phyloP scores from a whole-genome alignment of 2,329 filamentous ascomycete genomes.

The Clonostachys sp. region DNA sequence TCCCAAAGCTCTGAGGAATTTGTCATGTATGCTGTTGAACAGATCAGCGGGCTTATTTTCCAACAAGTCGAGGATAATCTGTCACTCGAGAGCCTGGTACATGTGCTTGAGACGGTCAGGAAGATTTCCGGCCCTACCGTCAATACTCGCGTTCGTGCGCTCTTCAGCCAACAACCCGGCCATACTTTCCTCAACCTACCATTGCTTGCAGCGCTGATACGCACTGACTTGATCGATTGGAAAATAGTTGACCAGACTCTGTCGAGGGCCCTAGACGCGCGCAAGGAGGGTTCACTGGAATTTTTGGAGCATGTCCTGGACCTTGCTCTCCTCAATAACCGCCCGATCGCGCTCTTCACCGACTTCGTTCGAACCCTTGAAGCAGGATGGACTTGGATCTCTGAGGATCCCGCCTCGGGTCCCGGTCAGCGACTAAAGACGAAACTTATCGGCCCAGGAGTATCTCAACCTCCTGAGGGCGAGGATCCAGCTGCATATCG shows the following conservation, averaged over 20 bases:
- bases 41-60: slow-evolving; percentile 54
- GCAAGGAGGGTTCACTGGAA: slow-evolving; percentile 68
- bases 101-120: slow-evolving; percentile 55
- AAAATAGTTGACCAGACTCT: slow-evolving; percentile 65
- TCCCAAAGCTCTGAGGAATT: slow-evolving; percentile 58
- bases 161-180: slow-evolving; percentile 53
- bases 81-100: slow-evolving; percentile 56
- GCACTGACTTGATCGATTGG: slow-evolving; percentile 59
- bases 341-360: slow-evolving; percentile 72
- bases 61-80: slow-evolving; percentile 48
- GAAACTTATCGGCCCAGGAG: slow-evolving; percentile 42
- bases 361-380: slow-evolving; percentile 84
- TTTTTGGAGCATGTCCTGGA: slow-evolving; percentile 79
- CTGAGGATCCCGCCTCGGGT: slow-evolving; percentile 61
- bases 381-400: slow-evolving; percentile 75
- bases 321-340: slow-evolving; percentile 71
- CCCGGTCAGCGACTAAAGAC: slow-evolving; percentile 68
- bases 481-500: slow-evolving; percentile 46
- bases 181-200: slow-evolving; percentile 52
- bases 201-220: slow-evolving; percentile 51
- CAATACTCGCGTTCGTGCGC: slow-evolving; percentile 48
- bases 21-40: slow-evolving; percentile 53
- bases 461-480: slow-evolving; percentile 31
- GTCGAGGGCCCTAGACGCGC: slow-evolving; percentile 66
- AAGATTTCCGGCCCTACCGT: slow-evolving; percentile 53